Percentiles rank a stretch among this genome's conserved stretches.
Conservation (phyloP, 2,329 filamentous ascomycete species). For the Chrysoporthe cubensis region DNA sequence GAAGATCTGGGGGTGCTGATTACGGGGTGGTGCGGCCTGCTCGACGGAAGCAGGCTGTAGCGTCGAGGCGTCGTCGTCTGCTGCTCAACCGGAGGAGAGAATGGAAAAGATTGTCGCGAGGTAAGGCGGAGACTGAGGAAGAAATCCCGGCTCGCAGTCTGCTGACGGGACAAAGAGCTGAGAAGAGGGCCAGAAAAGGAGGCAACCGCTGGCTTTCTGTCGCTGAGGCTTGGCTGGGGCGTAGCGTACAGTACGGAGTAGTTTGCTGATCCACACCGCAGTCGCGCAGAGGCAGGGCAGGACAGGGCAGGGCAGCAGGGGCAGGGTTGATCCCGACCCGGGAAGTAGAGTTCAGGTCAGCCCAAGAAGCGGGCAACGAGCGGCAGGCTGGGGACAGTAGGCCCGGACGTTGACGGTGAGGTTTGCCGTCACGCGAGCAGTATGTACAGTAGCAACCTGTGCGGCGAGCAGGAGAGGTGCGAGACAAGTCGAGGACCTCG, state of each 20-base stretch:
- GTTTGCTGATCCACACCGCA: slow-evolving; percentile 12
- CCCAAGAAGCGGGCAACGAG: background rate
- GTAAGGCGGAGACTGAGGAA: background rate
- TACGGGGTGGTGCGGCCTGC: background rate
- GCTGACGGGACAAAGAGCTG: slow-evolving; percentile 11
- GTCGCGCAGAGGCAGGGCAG: background rate
- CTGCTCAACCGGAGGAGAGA: background rate
- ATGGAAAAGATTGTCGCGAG: background rate
- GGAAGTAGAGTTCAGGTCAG: slow-evolving; percentile 2
- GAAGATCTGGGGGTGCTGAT: background rate
- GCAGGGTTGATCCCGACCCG: slow-evolving; percentile 12
- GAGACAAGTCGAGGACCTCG: background rate
- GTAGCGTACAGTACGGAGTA: slow-evolving; percentile 8
- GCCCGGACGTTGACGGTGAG: background rate
- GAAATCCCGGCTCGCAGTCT: background rate
- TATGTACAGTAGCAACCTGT: background rate
- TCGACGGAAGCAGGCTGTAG: slow-evolving; percentile 1
- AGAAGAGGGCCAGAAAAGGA: slow-evolving; percentile 8
- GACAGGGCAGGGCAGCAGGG: no score
- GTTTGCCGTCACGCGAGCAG: slow-evolving; percentile 3
- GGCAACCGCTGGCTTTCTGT: slow-evolving; percentile 7
- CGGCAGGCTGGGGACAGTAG: background rate
- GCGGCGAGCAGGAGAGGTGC: background rate
- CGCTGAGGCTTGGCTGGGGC: slow-evolving; percentile 3
- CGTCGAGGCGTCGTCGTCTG: background rate